Percentiles rank a stretch among this genome's conserved stretches.
Conservation (phyloP, 2,329 filamentous ascomycete genomes). For the Corynespora cassiicola region DNA sequence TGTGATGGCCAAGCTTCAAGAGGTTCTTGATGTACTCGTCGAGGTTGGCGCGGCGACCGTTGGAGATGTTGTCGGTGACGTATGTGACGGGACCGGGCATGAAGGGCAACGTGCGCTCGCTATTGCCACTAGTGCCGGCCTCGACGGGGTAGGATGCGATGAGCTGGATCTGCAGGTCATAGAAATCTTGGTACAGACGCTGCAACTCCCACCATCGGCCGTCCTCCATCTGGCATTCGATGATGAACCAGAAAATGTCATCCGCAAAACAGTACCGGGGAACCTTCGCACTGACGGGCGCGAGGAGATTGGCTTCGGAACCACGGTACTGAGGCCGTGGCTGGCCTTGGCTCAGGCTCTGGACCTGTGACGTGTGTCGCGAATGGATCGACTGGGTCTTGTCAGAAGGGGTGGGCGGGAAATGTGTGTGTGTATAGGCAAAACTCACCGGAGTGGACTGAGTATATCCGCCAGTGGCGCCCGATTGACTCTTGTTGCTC, state of each 20-base stretch:
- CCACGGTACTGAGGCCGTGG: constrained; percentile 45
- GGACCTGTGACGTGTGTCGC: constrained; percentile 41
- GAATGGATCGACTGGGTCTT: constrained; percentile 30
- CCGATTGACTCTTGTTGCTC: constrained; percentile 47
- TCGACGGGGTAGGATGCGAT: constrained; percentile 91
- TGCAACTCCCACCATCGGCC: constrained; percentile 91
- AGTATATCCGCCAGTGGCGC: constrained; percentile 30
- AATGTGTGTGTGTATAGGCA: constrained; percentile 24
- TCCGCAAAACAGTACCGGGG: constrained; percentile 95
- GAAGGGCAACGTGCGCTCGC: constrained; percentile 84
- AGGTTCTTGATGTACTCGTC: constrained; percentile 96
- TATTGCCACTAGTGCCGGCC: constrained; percentile 79
- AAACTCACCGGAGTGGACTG: constrained; percentile 40
- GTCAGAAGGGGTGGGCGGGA: constrained; percentile 16
- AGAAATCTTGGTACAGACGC: constrained; percentile 97
- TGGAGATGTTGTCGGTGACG: constrained; percentile 96
- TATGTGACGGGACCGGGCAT: constrained; percentile 99
- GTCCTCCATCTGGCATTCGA: constrained; percentile 89
- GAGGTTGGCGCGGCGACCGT: constrained; percentile 88
- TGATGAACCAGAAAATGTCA: constrained; percentile 98
- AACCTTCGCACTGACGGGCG: constrained; percentile 83
- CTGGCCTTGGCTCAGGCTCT: too few relatives aligned
- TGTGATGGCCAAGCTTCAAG: constrained; percentile 81
- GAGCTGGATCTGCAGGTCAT: constrained; percentile 96
- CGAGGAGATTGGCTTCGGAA: constrained; percentile 61